A percentile compares a stretch with the other conserved stretches of the same genome.
These are phyloP conservation scores for Zasmidium cellare DNA, from an alignment of 2,329 filamentous ascomycete genomes.

Conservation along the genomic window DNA sequence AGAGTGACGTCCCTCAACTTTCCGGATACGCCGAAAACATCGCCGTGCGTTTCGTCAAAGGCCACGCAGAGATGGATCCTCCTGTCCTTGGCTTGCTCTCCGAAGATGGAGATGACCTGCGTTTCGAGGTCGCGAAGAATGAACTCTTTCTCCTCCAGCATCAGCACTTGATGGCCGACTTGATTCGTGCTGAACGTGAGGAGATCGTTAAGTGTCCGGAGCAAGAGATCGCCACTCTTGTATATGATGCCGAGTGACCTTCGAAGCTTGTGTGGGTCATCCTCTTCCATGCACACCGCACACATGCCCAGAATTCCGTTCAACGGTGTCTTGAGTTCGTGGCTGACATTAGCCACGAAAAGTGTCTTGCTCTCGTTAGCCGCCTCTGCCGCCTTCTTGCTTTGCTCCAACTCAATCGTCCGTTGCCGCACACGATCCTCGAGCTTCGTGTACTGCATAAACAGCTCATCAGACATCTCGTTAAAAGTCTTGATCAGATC, in stretches of 20 bases:
- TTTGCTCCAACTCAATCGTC: slow-evolving; percentile 81
- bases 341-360: slow-evolving; percentile 35
- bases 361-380: slow-evolving; percentile 82
- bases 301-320: slow-evolving; percentile 96
- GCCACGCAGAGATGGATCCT: slow-evolving; percentile 72
- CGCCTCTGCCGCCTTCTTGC: slow-evolving; percentile 89
- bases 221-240: slow-evolving; percentile 78
- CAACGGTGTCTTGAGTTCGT: slow-evolving; percentile 87
- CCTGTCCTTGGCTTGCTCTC: slow-evolving; percentile 81
- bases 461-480: slow-evolving; percentile 87
- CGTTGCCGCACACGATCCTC: slow-evolving; percentile 83
- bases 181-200: slow-evolving; percentile 94
- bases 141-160: slow-evolving; percentile 82
- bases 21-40: slow-evolving; percentile 30
- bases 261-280: slow-evolving; percentile 74
- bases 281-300: slow-evolving; percentile 88
- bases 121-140: slow-evolving; percentile 76
- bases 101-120: slow-evolving; percentile 82
- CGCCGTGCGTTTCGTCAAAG: slow-evolving; percentile 54
- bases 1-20: slow-evolving; percentile 79
- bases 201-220: slow-evolving; percentile 85
- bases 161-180: slow-evolving; percentile 75
- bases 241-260: slow-evolving; percentile 85
- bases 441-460: slow-evolving; percentile 79
- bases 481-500: slow-evolving; percentile 86